These are phyloP conservation scores for Globisporangium recalcitrans DNA, from an alignment of 352 stramenopile species.

Conservation along the genomic window DNA sequence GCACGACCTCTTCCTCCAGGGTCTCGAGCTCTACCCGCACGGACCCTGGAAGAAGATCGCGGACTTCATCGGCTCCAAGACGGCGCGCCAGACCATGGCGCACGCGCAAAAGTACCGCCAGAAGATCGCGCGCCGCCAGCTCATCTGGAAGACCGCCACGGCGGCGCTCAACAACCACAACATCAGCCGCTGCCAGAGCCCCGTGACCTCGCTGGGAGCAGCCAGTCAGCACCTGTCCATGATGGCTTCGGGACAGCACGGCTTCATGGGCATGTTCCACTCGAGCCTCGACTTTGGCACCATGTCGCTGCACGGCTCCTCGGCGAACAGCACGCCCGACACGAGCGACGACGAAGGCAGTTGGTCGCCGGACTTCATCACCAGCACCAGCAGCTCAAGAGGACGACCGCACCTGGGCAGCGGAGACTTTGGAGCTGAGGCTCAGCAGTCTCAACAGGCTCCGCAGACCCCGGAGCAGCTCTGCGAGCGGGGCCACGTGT, in stretches of 20 bases:
- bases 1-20: slow-evolving; percentile 24
- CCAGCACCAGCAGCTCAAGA: not conserved
- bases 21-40: slow-evolving; percentile 21
- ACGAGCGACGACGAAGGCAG: slow-evolving; percentile 18
- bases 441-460: not conserved
- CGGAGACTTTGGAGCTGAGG: not conserved
- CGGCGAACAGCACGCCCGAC: slow-evolving; percentile 13
- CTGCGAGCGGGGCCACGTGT: slow-evolving; percentile 10
- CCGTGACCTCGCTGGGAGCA: slow-evolving; percentile 25
- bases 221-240: not conserved
- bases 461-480: not conserved
- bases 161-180: not conserved
- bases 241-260: not conserved
- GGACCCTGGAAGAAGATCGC: slow-evolving; percentile 27
- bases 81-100: slow-evolving; percentile 24
- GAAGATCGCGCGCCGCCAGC: slow-evolving; percentile 21
- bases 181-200: not conserved
- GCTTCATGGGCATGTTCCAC: slow-evolving; percentile 12
- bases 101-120: slow-evolving; percentile 31
- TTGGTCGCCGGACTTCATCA: slow-evolving; percentile 4
- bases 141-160: slow-evolving; percentile 21
- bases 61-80: slow-evolving; percentile 22
- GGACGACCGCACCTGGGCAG: slow-evolving; percentile 8
- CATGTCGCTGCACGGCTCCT: slow-evolving; percentile 6
- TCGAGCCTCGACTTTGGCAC: slow-evolving; percentile 9